These are phyloP conservation scores for Phytophthora niederhauseri DNA, from an alignment of 352 stramenopile genomes.

Conservation along the genomic window DNA sequence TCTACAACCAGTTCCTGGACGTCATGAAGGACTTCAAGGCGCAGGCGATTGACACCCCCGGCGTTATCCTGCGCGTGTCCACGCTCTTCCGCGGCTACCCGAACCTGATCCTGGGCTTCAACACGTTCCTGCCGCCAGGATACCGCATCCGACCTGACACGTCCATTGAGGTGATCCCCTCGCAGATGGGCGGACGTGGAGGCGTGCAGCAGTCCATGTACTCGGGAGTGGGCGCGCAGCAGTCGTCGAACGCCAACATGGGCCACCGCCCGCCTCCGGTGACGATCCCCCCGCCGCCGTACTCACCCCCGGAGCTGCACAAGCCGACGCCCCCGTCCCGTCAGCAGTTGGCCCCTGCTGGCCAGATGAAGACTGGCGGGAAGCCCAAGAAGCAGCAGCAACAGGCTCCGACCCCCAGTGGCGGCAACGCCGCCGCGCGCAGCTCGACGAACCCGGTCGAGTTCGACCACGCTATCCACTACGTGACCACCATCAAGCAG, in stretches of 20 bases:
- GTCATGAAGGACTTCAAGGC: slow-evolving; percentile 99
- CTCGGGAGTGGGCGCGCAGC: slow-evolving; percentile 32
- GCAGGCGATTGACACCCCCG: slow-evolving; percentile 98
- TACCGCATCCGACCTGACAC: slow-evolving; percentile 89
- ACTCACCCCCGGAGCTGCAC: slow-evolving; percentile 58
- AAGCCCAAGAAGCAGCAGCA: slow-evolving; percentile 74
- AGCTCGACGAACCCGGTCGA: slow-evolving; percentile 93
- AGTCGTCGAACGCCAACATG: slow-evolving; percentile 39
- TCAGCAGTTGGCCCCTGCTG: slow-evolving; percentile 47
- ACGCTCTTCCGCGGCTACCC: slow-evolving; percentile 98
- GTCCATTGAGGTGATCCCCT: slow-evolving; percentile 80
- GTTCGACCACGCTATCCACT: slow-evolving; percentile 99
- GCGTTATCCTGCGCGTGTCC: slow-evolving; percentile 98
- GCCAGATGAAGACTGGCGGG: slow-evolving; percentile 35
- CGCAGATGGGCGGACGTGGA: slow-evolving; percentile 59
- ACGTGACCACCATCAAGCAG: slow-evolving; percentile 99
- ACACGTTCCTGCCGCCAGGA: slow-evolving; percentile 98
- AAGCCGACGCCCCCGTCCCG: slow-evolving; percentile 56
- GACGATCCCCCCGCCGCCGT: slow-evolving; percentile 71
- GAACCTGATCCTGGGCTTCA: slow-evolving; percentile 99
- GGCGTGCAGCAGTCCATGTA: slow-evolving; percentile 48
- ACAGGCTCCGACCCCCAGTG: slow-evolving; percentile 24
- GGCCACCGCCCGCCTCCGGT: slow-evolving; percentile 69
- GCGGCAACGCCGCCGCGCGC: slow-evolving; percentile 37
- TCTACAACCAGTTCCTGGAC: slow-evolving; percentile 99